Conservation (phyloP, 352 stramenopile species). For the Phytophthora pini region DNA sequence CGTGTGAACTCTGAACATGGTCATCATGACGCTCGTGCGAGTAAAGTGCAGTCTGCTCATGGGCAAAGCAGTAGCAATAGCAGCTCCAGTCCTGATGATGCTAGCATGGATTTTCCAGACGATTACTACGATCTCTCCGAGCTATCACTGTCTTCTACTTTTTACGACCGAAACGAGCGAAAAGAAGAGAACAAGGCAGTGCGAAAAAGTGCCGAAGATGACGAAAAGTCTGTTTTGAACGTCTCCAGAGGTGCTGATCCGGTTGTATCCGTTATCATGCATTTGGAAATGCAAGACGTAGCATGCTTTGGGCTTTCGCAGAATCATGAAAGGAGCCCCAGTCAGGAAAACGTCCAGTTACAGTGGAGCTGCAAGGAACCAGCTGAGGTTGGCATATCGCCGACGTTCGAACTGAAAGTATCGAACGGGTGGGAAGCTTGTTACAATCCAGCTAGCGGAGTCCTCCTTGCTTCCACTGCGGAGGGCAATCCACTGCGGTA, state of each 20-base stretch:
- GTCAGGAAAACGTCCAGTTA: slow-evolving; percentile 27
- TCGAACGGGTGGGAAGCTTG: slow-evolving; percentile 42
- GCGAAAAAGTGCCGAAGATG: slow-evolving; percentile 3
- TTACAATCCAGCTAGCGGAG: slow-evolving; percentile 41
- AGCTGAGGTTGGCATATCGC: slow-evolving; percentile 44
- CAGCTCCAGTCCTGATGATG: slow-evolving; percentile 29
- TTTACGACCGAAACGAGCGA: slow-evolving; percentile 3
- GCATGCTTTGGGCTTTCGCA: slow-evolving; percentile 44
- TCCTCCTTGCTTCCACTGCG: slow-evolving; percentile 30
- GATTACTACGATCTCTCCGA: slow-evolving; percentile 37
- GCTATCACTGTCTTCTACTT: slow-evolving; percentile 16
- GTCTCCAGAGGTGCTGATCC: slow-evolving; percentile 10
- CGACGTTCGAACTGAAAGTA: slow-evolving; percentile 47
- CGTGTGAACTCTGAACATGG: slow-evolving; percentile 5
- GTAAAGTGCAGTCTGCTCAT: slow-evolving; percentile 6
- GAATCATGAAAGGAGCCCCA: neutral
- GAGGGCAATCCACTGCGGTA: slow-evolving; percentile 37
- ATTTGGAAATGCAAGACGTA: slow-evolving; percentile 51
- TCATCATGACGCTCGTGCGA: slow-evolving; percentile 2
- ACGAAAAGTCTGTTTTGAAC: slow-evolving; percentile 11
- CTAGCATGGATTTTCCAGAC: slow-evolving; percentile 18
- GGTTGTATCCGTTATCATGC: slow-evolving; percentile 49
- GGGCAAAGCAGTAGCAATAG: slow-evolving; percentile 28
- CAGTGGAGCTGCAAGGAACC: slow-evolving; percentile 60
- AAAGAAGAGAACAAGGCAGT: slow-evolving; percentile 7